These are phyloP conservation scores for Ceraceosorus guamensis DNA, from an alignment of 1,284 basidiomycete species.

Conservation along the genomic window DNA sequence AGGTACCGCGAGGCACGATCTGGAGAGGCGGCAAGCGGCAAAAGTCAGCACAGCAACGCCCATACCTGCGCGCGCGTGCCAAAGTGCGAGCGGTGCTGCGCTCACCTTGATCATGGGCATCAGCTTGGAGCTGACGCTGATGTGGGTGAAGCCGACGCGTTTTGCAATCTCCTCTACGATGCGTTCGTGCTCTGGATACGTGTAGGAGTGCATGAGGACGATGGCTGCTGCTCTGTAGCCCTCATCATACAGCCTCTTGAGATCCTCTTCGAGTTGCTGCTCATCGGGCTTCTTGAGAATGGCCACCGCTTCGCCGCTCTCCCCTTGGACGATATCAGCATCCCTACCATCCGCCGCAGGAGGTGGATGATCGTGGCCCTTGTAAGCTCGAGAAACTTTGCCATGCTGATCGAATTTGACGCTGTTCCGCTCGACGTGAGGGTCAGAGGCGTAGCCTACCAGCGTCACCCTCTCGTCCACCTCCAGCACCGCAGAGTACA, in stretches of 20 bases:
- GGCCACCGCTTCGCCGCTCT: slow-evolving; percentile 84
- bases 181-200: slow-evolving; percentile 73
- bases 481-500: slow-evolving; percentile 75
- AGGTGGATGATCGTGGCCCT: slow-evolving; percentile 51
- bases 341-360: slow-evolving; percentile 63
- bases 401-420: slow-evolving; percentile 67
- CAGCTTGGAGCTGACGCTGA: slow-evolving; percentile 79
- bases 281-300: slow-evolving; percentile 64
- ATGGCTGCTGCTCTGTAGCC: slow-evolving; percentile 80
- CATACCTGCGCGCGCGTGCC: no score
- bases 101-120: slow-evolving; percentile 70
- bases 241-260: slow-evolving; percentile 63
- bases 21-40: slow-evolving; percentile 19
- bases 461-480: slow-evolving; percentile 91
- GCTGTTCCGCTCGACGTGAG: slow-evolving; percentile 65
- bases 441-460: slow-evolving; percentile 85
- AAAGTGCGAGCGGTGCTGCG: no score
- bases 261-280: slow-evolving; percentile 52
- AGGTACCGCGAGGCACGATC: slow-evolving; percentile 85
- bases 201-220: slow-evolving; percentile 84
- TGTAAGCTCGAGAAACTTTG: slow-evolving; percentile 35
- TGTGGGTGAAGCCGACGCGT: slow-evolving; percentile 72
- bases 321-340: slow-evolving; percentile 65
- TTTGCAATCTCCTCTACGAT: slow-evolving; percentile 67
- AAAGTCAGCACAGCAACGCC: no score